Evolutionary conservation across 2,329 filamentous ascomycete genomes (phyloP).

Genomic region (Zymoseptoria ardabiliae): DNA sequence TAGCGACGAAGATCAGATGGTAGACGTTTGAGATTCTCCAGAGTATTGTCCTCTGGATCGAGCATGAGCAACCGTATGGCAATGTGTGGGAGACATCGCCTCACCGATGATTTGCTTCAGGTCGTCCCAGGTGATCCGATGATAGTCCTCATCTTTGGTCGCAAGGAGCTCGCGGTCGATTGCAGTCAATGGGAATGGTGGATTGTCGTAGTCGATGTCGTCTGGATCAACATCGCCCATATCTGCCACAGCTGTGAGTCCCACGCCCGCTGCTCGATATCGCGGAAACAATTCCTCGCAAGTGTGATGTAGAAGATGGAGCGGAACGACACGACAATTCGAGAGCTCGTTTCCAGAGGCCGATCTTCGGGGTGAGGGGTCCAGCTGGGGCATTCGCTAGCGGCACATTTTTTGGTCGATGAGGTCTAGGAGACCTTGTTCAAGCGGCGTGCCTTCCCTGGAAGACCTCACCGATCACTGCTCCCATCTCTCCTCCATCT

Average conservation of each 20-base stretch:
- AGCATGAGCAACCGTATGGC: not conserved
- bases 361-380: not conserved
- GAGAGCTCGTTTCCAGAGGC: not conserved
- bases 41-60: constrained; percentile 39
- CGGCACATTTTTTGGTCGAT: not conserved
- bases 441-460: too few relatives aligned
- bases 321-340: not conserved
- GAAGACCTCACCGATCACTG: not conserved
- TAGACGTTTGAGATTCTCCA: constrained; percentile 51
- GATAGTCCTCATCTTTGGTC: constrained; percentile 47
- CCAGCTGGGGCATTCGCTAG: not conserved
- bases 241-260: not conserved
- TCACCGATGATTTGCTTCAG: constrained; percentile 47
- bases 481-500: not conserved
- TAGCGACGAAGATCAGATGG: constrained; percentile 54
- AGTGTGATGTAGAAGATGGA: not conserved
- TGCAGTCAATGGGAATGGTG: constrained; percentile 42
- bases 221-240: constrained; percentile 14
- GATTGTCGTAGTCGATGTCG: constrained; percentile 25
- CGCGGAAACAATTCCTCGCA: constrained; percentile 3
- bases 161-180: constrained; percentile 44
- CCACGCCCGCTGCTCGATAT: not conserved
- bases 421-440: not conserved
- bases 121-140: constrained; percentile 46
- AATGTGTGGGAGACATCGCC: not conserved